Evolutionary conservation across 2,329 filamentous ascomycete genomes (phyloP).

Genomic region (Fusarium torulosum): DNA sequence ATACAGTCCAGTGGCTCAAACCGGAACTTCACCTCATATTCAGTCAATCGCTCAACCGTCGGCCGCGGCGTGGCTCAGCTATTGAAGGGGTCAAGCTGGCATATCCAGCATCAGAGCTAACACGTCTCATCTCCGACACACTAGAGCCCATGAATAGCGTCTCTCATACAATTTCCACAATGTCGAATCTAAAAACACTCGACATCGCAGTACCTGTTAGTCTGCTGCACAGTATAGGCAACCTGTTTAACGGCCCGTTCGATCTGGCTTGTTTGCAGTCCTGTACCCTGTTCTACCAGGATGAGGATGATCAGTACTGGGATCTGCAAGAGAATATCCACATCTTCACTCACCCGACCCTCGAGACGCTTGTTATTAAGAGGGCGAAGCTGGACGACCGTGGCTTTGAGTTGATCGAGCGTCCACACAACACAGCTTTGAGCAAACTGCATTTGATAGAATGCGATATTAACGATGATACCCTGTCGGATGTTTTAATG

Average conservation of each 20-base stretch:
- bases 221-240: conserved; percentile 61
- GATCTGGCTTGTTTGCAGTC: conserved; percentile 62
- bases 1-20: conserved; percentile 60
- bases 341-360: conserved; percentile 63
- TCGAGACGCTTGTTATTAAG: conserved; percentile 60
- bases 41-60: conserved; percentile 60
- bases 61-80: conserved; percentile 61
- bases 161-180: conserved; percentile 61
- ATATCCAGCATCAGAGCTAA: conserved; percentile 59
- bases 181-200: conserved; percentile 63
- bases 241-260: conserved; percentile 64
- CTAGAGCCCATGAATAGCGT: conserved; percentile 58
- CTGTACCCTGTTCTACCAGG: conserved; percentile 63
- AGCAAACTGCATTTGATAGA: conserved; percentile 61
- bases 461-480: conserved; percentile 63
- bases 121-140: conserved; percentile 56
- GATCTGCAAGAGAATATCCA: conserved; percentile 65
- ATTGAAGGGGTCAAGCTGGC: conserved; percentile 61
- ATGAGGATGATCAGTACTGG: conserved; percentile 60
- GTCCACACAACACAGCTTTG: conserved; percentile 60
- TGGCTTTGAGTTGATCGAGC: conserved; percentile 62
- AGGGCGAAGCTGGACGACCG: conserved; percentile 61
- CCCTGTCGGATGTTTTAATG: conserved; percentile 54
- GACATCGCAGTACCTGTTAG: conserved; percentile 60
- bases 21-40: conserved; percentile 63